These are phyloP conservation scores for Allium fistulosum DNA, from an alignment of 106 monocot genomes.

Conservation along the genomic window DNA sequence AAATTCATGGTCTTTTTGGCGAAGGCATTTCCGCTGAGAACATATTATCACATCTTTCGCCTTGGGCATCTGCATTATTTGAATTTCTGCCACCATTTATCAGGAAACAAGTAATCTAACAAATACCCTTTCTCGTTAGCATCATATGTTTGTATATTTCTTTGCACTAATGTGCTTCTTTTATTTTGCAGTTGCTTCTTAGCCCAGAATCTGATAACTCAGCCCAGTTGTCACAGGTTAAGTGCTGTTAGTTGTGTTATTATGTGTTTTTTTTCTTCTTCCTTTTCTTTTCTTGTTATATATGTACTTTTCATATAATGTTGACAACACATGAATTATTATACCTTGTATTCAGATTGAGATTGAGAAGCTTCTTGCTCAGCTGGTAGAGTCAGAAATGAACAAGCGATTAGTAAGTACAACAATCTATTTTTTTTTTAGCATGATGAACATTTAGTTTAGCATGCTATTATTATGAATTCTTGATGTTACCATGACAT, in stretches of 20 bases:
- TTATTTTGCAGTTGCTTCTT: constrained; percentile 64
- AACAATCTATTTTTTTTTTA: not conserved
- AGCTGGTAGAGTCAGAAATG: constrained; percentile 81
- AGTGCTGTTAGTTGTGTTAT: constrained; percentile 15
- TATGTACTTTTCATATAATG: not conserved
- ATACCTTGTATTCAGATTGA: constrained; percentile 37
- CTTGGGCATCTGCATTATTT: constrained; percentile 94
- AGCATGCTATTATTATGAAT: not conserved
- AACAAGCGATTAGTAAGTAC: constrained; percentile 63
- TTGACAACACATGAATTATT: too few species aligned
- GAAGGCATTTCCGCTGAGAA: constrained; percentile 60
- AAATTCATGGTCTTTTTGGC: constrained; percentile 79
- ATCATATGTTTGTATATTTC: not conserved
- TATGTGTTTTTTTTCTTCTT: not conserved
- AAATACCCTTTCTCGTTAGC: not conserved
- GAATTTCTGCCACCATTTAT: constrained; percentile 88
- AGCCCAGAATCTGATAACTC: constrained; percentile 94
- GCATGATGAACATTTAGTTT: not conserved
- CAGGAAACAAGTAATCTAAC: constrained; percentile 57
- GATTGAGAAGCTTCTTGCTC: constrained; percentile 70
- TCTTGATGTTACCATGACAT: not conserved
- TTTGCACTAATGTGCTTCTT: not conserved
- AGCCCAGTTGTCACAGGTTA: constrained; percentile 86
- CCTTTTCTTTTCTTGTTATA: not conserved
- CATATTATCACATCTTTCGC: constrained; percentile 69